phyloP scores from a whole-genome alignment of 306 rosid genomes.

The Rubus parviflorus region DNA sequence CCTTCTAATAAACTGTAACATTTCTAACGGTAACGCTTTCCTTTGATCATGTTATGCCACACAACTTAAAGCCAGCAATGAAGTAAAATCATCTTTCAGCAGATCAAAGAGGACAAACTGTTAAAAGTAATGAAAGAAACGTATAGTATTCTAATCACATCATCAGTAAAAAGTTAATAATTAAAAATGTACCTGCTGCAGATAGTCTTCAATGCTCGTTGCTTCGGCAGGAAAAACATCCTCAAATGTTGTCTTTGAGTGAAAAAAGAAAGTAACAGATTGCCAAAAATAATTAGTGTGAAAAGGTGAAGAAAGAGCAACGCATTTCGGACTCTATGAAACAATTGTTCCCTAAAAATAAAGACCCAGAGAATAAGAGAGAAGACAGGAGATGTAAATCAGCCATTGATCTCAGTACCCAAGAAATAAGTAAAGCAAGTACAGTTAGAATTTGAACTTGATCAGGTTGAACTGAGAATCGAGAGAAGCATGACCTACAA shows the following conservation, averaged over 20 bases:
- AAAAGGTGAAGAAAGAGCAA: slow-evolving; percentile 29
- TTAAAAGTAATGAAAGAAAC: not conserved
- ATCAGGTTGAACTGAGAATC: not conserved
- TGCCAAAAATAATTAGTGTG: slow-evolving; percentile 6
- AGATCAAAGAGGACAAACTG: not conserved
- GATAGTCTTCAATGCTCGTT: slow-evolving; percentile 92
- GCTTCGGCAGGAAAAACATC: slow-evolving; percentile 99
- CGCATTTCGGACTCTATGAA: not conserved
- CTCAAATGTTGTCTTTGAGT: slow-evolving; percentile 85
- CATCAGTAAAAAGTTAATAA: slow-evolving; percentile 8
- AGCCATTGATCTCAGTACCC: not conserved
- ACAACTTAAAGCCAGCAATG: not conserved
- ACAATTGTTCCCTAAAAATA: not conserved
- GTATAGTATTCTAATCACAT: not conserved
- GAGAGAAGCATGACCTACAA: not conserved
- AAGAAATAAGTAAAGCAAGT: slow-evolving; percentile 1
- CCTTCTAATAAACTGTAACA: not conserved
- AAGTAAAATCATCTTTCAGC: slow-evolving; percentile 4
- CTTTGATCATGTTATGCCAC: not conserved
- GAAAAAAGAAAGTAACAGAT: slow-evolving; percentile 10
- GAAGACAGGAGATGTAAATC: not conserved
- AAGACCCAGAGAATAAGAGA: not conserved
- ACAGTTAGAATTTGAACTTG: not conserved
- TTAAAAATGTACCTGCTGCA: slow-evolving; percentile 77
- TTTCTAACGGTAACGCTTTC: not conserved